These are phyloP conservation scores for Grigorovia humatica DNA, from an alignment of 805 yeast species.

Conservation along the genomic window DNA sequence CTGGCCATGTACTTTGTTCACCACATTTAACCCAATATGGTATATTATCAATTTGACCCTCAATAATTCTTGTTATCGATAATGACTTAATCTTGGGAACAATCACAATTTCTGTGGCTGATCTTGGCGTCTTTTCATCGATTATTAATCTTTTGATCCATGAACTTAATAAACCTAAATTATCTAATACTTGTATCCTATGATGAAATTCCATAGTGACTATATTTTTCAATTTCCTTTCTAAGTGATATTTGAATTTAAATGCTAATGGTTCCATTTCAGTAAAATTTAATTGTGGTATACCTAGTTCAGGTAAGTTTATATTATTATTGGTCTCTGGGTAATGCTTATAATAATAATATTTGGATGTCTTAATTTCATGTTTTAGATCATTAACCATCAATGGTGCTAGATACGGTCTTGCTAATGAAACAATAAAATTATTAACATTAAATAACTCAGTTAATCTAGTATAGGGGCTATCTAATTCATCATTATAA, in stretches of 20 bases:
- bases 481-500: constrained; percentile 34
- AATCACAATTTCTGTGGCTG: constrained; percentile 75
- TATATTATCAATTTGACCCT: constrained; percentile 67
- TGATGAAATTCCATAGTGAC: constrained; percentile 74
- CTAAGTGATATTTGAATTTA: constrained; percentile 28
- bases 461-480: constrained; percentile 80
- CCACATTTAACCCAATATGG: constrained; percentile 88
- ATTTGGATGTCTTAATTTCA: constrained; percentile 35
- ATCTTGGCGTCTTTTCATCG: constrained; percentile 77
- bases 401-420: constrained; percentile 89
- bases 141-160: constrained; percentile 65
- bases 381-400: constrained; percentile 76
- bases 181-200: constrained; percentile 68
- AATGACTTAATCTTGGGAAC: constrained; percentile 77
- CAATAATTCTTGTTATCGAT: constrained; percentile 66
- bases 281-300: constrained; percentile 24
- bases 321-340: constrained; percentile 27
- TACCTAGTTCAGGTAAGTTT: constrained; percentile 13
- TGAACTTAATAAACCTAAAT: constrained; percentile 63
- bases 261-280: constrained; percentile 30
- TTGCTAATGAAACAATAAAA: constrained; percentile 79
- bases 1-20: constrained; percentile 89
- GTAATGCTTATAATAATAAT: constrained; percentile 30
- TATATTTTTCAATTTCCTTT: constrained; percentile 41
- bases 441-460: constrained; percentile 93